A percentile compares a stretch with the other conserved stretches of the same genome.
phyloP scores from a whole-genome alignment of 2,329 filamentous ascomycete species.

The Byssothecium circinans region DNA sequence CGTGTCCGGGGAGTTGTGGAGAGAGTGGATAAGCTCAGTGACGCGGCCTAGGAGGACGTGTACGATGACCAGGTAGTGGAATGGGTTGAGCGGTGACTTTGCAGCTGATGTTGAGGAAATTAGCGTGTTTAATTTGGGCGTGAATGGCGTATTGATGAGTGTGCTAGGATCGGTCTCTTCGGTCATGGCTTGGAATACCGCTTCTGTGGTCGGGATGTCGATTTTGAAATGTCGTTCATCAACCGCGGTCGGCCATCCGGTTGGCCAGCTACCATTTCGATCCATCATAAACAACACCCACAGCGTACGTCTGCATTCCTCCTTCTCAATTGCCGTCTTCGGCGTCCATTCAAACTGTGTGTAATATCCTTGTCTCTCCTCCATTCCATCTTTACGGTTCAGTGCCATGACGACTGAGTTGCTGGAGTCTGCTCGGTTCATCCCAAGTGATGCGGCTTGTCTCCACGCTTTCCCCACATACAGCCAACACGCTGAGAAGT shows the following conservation, averaged over 20 bases:
- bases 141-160: constrained; percentile 20
- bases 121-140: constrained; percentile 23
- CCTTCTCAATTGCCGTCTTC: constrained; percentile 20
- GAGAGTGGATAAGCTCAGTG: constrained; percentile 29
- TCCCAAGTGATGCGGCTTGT: constrained; percentile 28
- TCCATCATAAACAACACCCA: constrained; percentile 39
- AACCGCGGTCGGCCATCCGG: constrained; percentile 31
- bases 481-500: constrained; percentile 34
- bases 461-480: constrained; percentile 39
- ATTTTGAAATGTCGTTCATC: constrained; percentile 35
- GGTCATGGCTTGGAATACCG: constrained; percentile 24
- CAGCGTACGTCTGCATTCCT: constrained; percentile 33
- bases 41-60: constrained; percentile 34
- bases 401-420: constrained; percentile 2
- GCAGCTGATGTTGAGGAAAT: constrained; percentile 12
- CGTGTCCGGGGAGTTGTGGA: constrained; percentile 24
- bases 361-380: constrained; percentile 1
- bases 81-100: constrained; percentile 19
- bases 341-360: constrained; percentile 2
- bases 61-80: constrained; percentile 27
- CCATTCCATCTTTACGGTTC: not conserved
- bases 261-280: constrained; percentile 29
- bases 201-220: constrained; percentile 30
- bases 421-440: constrained; percentile 33
- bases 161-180: constrained; percentile 1